phyloP scores from a whole-genome alignment of 2,329 filamentous ascomycete species.

The Pseudocercospora macadamiae region DNA sequence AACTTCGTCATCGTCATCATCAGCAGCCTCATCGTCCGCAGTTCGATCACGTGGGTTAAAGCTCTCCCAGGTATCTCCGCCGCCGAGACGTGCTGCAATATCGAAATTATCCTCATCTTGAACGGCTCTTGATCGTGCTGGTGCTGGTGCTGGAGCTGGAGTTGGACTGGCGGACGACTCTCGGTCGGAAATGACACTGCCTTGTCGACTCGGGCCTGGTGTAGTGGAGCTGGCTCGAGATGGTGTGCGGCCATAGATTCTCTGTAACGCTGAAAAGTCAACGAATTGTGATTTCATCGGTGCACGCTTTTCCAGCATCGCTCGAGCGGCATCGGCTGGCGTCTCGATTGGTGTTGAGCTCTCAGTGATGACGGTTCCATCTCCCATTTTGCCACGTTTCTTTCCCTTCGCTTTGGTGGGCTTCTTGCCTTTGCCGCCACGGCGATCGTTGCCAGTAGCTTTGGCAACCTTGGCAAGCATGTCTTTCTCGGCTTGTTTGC shows the following conservation, averaged over 20 bases:
- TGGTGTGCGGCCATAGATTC: constrained; percentile 40
- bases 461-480: constrained; percentile 71
- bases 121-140: neutral
- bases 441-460: constrained; percentile 44
- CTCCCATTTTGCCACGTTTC: constrained; percentile 45
- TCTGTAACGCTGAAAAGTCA: constrained; percentile 51
- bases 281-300: constrained; percentile 47
- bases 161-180: constrained; percentile 12
- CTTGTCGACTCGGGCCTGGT: constrained; percentile 17
- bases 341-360: constrained; percentile 47
- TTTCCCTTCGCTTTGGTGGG: constrained; percentile 48
- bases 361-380: constrained; percentile 46
- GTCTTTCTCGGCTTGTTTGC: constrained; percentile 80
- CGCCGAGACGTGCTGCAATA: neutral
- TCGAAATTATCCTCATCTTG: constrained; percentile 8
- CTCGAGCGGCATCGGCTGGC: constrained; percentile 48
- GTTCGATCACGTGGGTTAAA: neutral
- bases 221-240: constrained; percentile 23
- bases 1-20: neutral
- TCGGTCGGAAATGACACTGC: constrained; percentile 5
- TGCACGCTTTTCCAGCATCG: constrained; percentile 51
- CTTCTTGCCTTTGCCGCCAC: constrained; percentile 33
- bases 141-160: neutral
- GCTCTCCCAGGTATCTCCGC: neutral
- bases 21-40: neutral